phyloP scores from a whole-genome alignment of 73 alveolate genomes.

The Tetrahymena borealis region DNA sequence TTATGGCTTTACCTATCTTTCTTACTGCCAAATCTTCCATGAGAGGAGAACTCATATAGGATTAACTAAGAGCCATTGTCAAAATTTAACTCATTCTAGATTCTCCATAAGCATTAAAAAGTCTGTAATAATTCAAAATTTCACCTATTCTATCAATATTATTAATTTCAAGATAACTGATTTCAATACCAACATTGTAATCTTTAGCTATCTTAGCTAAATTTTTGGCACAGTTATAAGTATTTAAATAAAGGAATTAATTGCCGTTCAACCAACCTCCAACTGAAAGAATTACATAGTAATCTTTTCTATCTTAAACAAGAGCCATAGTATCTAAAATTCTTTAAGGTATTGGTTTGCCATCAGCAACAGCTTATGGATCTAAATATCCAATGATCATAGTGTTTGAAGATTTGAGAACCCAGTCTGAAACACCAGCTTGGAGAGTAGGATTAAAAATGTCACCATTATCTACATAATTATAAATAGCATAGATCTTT shows the following conservation, averaged over 20 bases:
- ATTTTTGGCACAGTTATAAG: not conserved
- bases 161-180: not conserved
- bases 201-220: not conserved
- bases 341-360: not conserved
- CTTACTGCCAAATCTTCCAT: no score
- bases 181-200: not conserved
- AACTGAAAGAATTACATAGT: not conserved
- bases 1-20: no score
- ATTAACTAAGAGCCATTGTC: not conserved
- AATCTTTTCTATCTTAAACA: not conserved
- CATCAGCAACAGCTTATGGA: not conserved
- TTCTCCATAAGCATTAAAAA: not conserved
- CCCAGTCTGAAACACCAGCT: not conserved
- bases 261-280: not conserved
- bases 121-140: not conserved
- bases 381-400: not conserved
- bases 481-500: not conserved
- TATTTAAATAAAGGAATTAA: not conserved
- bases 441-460: not conserved
- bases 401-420: not conserved
- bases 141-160: not conserved
- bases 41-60: no score
- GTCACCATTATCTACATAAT: not conserved
- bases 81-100: not conserved
- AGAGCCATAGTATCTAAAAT: not conserved